Evolutionary conservation across 2,329 filamentous ascomycete genomes (phyloP), one percentile per base, ranked within the genome.

Genomic region (Albifimbria verrucaria): DNA sequence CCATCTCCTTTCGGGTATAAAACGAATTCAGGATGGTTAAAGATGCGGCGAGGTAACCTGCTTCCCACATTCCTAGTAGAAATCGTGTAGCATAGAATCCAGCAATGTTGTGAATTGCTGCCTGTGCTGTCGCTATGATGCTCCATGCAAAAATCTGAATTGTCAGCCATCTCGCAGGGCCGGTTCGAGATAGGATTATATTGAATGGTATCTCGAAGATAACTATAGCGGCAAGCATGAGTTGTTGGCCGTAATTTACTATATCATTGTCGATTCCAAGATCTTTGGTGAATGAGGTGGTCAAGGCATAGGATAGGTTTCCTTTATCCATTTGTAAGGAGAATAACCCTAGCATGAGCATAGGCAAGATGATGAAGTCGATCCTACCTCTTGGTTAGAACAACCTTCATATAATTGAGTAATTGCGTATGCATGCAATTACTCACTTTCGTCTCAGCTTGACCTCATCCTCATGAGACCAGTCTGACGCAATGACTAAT

Each of bases 231-330:
- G 72, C 68, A 0, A 72, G 73, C 12, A 77, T 65, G 48, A 80
- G 65, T 55, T 77, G 75, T 11, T 76, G 71, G 4, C 77, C 77
- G 17, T 77, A 62, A 43, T 79, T 80, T 55, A 78, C 72, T 49
- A 79, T 70, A 55, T 77, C 70, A 12, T 76, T 77, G 3, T 69
- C 74, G 55, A 81, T 75, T 15, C 68, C 64, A 3, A 80, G 67
- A 53, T 80, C 77, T 17, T 69, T 56, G 6, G 74, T 70, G 53
- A 80, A 73, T 23, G 69, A 73, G 42, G 77, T 77, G 2, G 77
- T 80, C 43, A 80, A 58, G 11, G 77, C 77, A 25, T 76, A 77
- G 48, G 71, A 71, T 51, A 76, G 75, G 55, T 73, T 74, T 26
- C 51, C 57, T n/a, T 57, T 56, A 49, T 63, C 60, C n/a, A 63